Conservation (phyloP, 2,329 filamentous ascomycete genomes). For the Tympanopsis confertula region DNA sequence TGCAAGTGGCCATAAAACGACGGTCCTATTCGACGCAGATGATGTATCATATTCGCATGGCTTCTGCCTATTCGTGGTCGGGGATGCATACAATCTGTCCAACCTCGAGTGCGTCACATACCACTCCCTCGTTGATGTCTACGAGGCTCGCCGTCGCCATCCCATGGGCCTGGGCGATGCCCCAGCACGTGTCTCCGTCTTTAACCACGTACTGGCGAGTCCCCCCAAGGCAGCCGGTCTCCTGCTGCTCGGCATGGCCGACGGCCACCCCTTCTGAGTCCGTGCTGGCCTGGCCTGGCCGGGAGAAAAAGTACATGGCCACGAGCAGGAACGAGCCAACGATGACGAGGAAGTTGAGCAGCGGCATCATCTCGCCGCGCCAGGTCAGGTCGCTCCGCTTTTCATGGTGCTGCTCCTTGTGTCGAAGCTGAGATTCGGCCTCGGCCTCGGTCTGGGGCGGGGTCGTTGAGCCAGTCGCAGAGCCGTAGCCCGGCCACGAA, state of each 20-base stretch:
- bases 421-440: slow-evolving; percentile 3
- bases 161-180: slow-evolving; percentile 28
- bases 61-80: too few species aligned
- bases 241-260: not conserved
- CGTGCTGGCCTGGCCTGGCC: slow-evolving; percentile 11
- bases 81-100: too few species aligned
- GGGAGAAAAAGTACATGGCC: slow-evolving; percentile 34
- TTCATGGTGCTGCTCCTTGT: slow-evolving; percentile 2
- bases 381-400: slow-evolving; percentile 25
- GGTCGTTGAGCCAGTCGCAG: slow-evolving; percentile 5
- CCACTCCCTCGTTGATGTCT: slow-evolving; percentile 27
- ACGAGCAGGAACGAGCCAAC: slow-evolving; percentile 36
- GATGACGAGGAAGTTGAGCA: slow-evolving; percentile 46
- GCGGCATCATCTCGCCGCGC: slow-evolving; percentile 37
- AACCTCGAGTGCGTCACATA: slow-evolving; percentile 32
- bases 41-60: too few species aligned
- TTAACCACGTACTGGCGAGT: slow-evolving; percentile 24
- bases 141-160: slow-evolving; percentile 32
- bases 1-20: too few species aligned
- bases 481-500: slow-evolving; percentile 13
- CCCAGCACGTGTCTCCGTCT: slow-evolving; percentile 40
- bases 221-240: slow-evolving; percentile 15
- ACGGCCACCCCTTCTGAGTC: slow-evolving; percentile 4
- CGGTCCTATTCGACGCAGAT: too few species aligned
- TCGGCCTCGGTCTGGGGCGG: slow-evolving; percentile 5